These are phyloP conservation scores for Agaricus sinodeliciosus DNA, from an alignment of 768 basidiomycete species.

Conservation along the genomic window DNA sequence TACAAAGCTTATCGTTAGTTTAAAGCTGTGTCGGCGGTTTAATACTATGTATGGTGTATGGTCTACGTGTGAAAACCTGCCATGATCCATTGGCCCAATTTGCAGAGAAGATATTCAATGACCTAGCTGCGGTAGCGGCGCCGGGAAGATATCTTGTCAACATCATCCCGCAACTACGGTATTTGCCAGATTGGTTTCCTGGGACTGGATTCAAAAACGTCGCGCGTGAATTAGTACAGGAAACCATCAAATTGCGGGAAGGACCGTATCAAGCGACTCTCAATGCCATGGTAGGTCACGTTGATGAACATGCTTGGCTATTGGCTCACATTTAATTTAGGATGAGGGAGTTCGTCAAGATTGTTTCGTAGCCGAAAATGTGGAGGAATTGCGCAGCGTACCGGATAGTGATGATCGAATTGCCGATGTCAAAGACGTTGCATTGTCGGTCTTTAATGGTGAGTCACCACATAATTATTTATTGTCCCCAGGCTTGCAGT, in stretches of 20 bases:
- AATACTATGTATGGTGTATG: constrained; percentile 20
- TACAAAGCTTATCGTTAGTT: too few species aligned
- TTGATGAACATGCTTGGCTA: neutral
- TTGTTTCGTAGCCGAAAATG: neutral
- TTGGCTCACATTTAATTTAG: neutral
- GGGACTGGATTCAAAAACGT: constrained; percentile 26
- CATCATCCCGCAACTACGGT: constrained; percentile 17
- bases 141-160: constrained; percentile 17
- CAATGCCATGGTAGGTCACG: neutral
- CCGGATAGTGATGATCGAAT: neutral
- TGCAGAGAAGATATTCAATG: constrained; percentile 13
- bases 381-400: neutral
- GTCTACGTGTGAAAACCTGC: constrained; percentile 16
- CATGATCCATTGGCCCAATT: constrained; percentile 19
- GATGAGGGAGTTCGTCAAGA: neutral
- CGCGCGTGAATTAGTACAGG: constrained; percentile 19
- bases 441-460: neutral
- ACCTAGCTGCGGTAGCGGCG: constrained; percentile 11
- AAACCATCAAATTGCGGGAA: neutral
- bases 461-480: neutral
- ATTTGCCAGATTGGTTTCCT: constrained; percentile 23
- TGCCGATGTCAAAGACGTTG: neutral
- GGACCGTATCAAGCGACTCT: constrained; percentile 6
- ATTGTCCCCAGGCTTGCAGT: neutral
- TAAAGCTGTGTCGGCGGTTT: constrained; percentile 13